phyloP scores from a whole-genome alignment of 2,329 filamentous ascomycete species.

The Arthrobotrys sinensis region DNA sequence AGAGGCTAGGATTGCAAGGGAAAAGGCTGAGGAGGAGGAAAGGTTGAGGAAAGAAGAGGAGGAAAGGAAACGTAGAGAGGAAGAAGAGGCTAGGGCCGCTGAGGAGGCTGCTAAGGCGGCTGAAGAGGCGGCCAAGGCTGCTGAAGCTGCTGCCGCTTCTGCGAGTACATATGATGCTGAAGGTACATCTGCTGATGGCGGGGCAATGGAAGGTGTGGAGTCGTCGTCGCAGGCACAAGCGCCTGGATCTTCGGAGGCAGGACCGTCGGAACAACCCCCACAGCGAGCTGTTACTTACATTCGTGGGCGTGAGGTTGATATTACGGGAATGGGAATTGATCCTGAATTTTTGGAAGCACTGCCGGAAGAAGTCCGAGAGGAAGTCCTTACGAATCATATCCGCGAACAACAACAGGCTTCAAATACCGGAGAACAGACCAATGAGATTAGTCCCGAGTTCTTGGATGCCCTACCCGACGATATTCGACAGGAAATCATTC shows the following conservation, averaged over 20 bases:
- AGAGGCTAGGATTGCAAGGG: slow-evolving; percentile 76
- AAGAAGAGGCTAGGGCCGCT: slow-evolving; percentile 74
- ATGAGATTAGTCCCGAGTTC: slow-evolving; percentile 92
- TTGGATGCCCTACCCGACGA: slow-evolving; percentile 92
- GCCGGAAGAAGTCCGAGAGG: slow-evolving; percentile 95
- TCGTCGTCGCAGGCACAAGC: slow-evolving; percentile 68
- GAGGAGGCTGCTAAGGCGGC: slow-evolving; percentile 73
- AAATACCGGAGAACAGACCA: slow-evolving; percentile 79
- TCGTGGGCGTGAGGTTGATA: slow-evolving; percentile 88
- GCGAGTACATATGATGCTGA: slow-evolving; percentile 61
- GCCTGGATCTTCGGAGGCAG: slow-evolving; percentile 66
- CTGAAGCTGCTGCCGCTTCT: slow-evolving; percentile 68
- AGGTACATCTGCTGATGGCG: slow-evolving; percentile 59
- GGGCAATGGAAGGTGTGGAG: slow-evolving; percentile 85
- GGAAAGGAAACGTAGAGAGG: slow-evolving; percentile 78
- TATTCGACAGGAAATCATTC: slow-evolving; percentile 88
- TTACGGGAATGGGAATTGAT: slow-evolving; percentile 94
- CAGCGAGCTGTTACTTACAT: slow-evolving; percentile 84
- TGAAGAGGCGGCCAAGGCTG: slow-evolving; percentile 71
- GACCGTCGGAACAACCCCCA: slow-evolving; percentile 71
- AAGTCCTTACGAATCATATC: slow-evolving; percentile 92
- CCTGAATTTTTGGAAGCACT: slow-evolving; percentile 94
- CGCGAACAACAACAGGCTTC: slow-evolving; percentile 85
- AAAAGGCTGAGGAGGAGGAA: slow-evolving; percentile 81
- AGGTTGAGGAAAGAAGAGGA: slow-evolving; percentile 78